These are phyloP conservation scores for Fusarium aywerte DNA, from an alignment of 2,329 filamentous ascomycete species.

Conservation along the genomic window DNA sequence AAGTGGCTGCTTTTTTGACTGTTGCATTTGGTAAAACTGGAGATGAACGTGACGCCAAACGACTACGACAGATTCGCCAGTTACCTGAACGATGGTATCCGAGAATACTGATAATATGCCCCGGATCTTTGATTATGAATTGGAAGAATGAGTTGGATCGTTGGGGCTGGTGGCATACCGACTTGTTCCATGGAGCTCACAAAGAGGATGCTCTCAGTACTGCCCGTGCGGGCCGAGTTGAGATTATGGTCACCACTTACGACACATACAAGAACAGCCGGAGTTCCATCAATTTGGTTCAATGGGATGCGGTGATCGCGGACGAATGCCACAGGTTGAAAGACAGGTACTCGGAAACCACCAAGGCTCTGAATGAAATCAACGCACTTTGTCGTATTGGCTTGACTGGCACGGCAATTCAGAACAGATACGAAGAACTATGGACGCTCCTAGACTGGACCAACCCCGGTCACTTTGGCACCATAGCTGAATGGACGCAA, in stretches of 20 bases:
- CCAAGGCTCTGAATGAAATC: conserved; percentile 86
- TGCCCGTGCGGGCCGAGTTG: conserved; percentile 79
- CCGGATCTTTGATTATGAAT: conserved; percentile 87
- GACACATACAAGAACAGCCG: conserved; percentile 85
- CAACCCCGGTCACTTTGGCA: conserved; percentile 78
- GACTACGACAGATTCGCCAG: conserved; percentile 86
- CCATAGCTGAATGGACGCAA: conserved; percentile 77
- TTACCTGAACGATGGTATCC: conserved; percentile 75
- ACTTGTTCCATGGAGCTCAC: conserved; percentile 77
- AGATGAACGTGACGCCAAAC: conserved; percentile 84
- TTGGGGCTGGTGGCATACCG: conserved; percentile 97
- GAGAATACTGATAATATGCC: conserved; percentile 85
- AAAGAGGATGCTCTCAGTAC: conserved; percentile 78
- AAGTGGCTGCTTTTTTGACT: conserved; percentile 91
- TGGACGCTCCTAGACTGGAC: conserved; percentile 98
- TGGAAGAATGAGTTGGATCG: conserved; percentile 87
- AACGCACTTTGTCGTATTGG: conserved; percentile 94
- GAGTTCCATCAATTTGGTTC: conserved; percentile 79
- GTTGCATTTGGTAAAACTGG: conserved; percentile 94
- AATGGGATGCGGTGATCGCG: conserved; percentile 94
- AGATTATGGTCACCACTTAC: conserved; percentile 96
- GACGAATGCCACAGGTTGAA: conserved; percentile 96
- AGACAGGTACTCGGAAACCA: conserved; percentile 78
- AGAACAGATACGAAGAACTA: conserved; percentile 97
- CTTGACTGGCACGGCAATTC: conserved; percentile 93